Evolutionary conservation across 2,329 filamentous ascomycete genomes (phyloP).

Genomic region (Alternaria novae-zelandiae): DNA sequence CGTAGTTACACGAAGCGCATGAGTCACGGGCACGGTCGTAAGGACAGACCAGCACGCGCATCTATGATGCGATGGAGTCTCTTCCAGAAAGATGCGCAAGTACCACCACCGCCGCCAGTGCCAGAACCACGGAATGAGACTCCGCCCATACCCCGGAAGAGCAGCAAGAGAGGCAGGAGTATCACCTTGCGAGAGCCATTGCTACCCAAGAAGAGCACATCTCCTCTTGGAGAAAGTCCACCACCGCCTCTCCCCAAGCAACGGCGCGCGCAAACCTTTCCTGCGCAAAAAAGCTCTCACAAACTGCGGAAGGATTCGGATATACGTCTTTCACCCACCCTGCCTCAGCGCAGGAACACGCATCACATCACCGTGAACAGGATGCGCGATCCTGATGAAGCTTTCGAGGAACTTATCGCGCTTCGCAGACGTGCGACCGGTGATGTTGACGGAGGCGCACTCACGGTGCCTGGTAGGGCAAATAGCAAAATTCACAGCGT

Average conservation of each 20-base stretch:
- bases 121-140: neutral
- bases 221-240: neutral
- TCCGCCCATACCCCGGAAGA: neutral
- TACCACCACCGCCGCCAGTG: neutral
- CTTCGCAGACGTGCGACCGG: neutral
- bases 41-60: neutral
- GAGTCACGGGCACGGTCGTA: neutral
- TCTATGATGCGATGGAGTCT: neutral
- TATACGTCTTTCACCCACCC: neutral
- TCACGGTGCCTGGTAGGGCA: neutral
- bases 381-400: neutral
- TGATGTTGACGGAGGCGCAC: neutral
- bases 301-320: neutral
- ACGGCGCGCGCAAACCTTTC: neutral
- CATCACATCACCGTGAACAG: neutral
- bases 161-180: neutral
- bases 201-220: neutral
- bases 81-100: neutral
- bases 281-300: neutral
- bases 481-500: accelerated
- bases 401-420: neutral
- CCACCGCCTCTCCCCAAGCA: neutral
- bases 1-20: neutral
- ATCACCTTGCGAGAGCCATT: neutral
- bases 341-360: neutral